A percentile compares a stretch with the other conserved stretches of the same genome.
phyloP scores from a whole-genome alignment of 2,329 filamentous ascomycete genomes.

The Paraconiothyrium brasiliense region DNA sequence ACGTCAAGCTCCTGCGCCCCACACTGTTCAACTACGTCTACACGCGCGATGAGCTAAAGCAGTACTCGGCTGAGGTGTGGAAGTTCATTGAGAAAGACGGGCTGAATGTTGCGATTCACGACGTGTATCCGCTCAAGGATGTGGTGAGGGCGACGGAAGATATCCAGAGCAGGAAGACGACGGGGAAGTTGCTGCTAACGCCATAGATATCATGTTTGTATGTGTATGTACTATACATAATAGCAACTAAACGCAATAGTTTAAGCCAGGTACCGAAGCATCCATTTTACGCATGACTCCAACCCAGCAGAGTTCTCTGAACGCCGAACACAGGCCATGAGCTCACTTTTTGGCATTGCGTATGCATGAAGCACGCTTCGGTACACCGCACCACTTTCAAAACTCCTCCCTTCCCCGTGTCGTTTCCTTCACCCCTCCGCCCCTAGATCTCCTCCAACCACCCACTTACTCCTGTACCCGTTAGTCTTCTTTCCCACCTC shows the following conservation, averaged over 20 bases:
- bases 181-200: constrained; percentile 82
- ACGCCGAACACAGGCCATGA: no score
- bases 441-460: constrained; percentile 19
- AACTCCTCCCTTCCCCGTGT: background rate
- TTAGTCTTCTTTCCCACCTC: constrained; percentile 15
- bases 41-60: constrained; percentile 71
- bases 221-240: no score
- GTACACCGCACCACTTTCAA: background rate
- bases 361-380: no score
- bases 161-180: constrained; percentile 82
- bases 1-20: constrained; percentile 79
- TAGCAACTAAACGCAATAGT: no score
- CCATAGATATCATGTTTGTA: constrained; percentile 52
- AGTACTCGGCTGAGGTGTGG: constrained; percentile 77
- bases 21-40: constrained; percentile 72
- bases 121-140: constrained; percentile 79
- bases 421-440: background rate
- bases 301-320: no score
- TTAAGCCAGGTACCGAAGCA: background rate
- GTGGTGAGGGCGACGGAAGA: constrained; percentile 76
- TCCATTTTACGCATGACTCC: no score
- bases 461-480: constrained; percentile 20
- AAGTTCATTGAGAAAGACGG: constrained; percentile 73
- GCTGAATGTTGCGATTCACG: constrained; percentile 77
- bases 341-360: no score